These are phyloP conservation scores for Nymphaea thermarum DNA, from an alignment of 164 flowering plant genomes.

Conservation along the genomic window DNA sequence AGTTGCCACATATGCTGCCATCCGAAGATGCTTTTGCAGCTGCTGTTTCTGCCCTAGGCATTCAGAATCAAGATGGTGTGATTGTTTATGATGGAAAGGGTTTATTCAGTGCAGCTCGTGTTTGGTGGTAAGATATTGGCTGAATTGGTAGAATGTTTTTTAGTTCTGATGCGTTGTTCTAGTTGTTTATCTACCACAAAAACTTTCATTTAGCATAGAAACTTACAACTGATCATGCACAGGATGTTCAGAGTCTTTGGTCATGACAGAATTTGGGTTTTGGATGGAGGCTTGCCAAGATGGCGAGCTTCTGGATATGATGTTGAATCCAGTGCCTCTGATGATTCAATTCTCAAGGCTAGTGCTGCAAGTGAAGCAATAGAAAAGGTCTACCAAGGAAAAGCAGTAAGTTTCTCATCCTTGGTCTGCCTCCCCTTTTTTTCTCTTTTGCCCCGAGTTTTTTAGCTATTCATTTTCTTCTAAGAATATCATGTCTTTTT, in stretches of 20 bases:
- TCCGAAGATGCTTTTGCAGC: constrained; percentile 97
- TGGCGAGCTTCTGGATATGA: constrained; percentile 99
- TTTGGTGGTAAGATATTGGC: constrained; percentile 73
- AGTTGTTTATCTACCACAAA: background rate
- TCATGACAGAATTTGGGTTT: constrained; percentile 91
- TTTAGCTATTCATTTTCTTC: background rate
- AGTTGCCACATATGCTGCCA: constrained; percentile 99
- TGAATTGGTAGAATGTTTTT: background rate
- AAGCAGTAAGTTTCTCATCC: constrained; percentile 31
- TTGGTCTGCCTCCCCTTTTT: too few species aligned
- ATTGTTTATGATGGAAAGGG: constrained; percentile 99
- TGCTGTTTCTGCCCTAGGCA: constrained; percentile 91
- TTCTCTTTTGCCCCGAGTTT: background rate
- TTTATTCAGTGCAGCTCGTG: constrained; percentile 97
- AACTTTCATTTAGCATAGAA: background rate
- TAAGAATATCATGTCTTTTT: background rate
- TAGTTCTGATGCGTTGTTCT: background rate
- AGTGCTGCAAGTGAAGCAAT: constrained; percentile 98
- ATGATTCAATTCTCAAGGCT: constrained; percentile 95
- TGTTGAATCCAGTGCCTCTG: constrained; percentile 98
- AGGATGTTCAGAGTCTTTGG: constrained; percentile 99
- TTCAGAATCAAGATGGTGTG: constrained; percentile 74
- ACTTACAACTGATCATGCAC: constrained; percentile 12
- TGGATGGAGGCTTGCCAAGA: constrained; percentile 93
- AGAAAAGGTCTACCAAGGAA: constrained; percentile 82